Conservation (phyloP, 495 filamentous ascomycete species). For the Penicillium turbatum region DNA sequence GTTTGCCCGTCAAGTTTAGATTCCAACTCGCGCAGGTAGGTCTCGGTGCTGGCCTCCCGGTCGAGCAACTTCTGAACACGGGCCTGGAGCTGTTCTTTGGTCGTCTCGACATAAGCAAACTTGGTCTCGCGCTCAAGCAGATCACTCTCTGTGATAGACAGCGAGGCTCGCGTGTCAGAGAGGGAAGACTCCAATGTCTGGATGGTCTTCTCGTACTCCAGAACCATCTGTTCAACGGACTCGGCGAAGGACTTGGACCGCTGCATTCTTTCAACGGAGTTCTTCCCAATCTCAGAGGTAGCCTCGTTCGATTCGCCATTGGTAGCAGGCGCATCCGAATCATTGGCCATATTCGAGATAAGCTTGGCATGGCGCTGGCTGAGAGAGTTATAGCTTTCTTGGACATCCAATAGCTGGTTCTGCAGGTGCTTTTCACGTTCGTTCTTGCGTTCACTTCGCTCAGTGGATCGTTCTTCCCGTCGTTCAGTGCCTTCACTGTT, state of each 20-base stretch:
- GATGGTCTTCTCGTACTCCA: conserved; percentile 99
- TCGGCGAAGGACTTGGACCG: conserved; percentile 92
- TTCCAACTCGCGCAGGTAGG: conserved; percentile 88
- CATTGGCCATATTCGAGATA: conserved; percentile 88
- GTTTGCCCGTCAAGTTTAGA: conserved; percentile 82
- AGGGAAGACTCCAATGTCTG: conserved; percentile 88
- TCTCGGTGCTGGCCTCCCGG: conserved; percentile 82
- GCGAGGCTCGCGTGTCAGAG: conserved; percentile 78
- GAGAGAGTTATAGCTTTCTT: conserved; percentile 91
- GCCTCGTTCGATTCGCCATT: conserved; percentile 56
- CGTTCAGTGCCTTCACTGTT: conserved; percentile 60
- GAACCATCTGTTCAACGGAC: conserved; percentile 89
- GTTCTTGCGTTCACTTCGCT: conserved; percentile 72
- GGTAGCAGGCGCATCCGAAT: conserved; percentile 63
- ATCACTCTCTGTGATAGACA: conserved; percentile 77
- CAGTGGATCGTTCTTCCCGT: conserved; percentile 54
- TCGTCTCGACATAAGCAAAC: conserved; percentile 84
- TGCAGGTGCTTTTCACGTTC: conserved; percentile 88
- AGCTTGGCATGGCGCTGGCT: conserved; percentile 90
- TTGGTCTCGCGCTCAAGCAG: conserved; percentile 91
- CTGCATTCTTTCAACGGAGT: conserved; percentile 82
- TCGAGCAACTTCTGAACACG: conserved; percentile 87
- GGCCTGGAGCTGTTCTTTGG: conserved; percentile 82
- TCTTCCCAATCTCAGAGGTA: conserved; percentile 61
- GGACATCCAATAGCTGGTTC: conserved; percentile 85